These are phyloP conservation scores for Sanguinoderma infundibulare DNA, from an alignment of 1,284 basidiomycete genomes.

Conservation along the genomic window DNA sequence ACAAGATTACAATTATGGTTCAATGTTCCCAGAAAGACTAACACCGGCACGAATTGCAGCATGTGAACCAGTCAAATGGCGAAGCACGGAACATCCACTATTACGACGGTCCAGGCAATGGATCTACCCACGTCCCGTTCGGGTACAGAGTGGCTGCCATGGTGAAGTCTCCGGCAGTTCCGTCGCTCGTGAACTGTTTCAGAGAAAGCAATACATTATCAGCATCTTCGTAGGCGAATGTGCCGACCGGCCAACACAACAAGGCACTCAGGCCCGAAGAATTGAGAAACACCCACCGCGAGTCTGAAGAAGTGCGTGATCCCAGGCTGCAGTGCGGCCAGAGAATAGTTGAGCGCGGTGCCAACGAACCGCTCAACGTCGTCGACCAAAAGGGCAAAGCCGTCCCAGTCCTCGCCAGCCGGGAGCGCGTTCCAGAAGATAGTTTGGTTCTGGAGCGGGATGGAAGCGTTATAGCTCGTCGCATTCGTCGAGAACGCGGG, in stretches of 20 bases:
- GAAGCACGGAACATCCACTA: not conserved
- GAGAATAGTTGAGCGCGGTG: conserved; percentile 64
- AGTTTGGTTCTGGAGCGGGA: conserved; percentile 58
- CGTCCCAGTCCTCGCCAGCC: conserved; percentile 64
- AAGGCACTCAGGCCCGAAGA: not conserved
- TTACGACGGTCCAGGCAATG: conserved; percentile 69
- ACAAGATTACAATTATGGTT: conserved; percentile 20
- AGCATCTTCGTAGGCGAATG: not conserved
- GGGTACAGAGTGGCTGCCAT: conserved; percentile 77
- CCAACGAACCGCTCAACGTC: conserved; percentile 84
- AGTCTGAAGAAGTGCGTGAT: conserved; percentile 85
- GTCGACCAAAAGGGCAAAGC: conserved; percentile 81
- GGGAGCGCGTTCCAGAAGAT: conserved; percentile 69
- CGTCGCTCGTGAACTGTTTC: conserved; percentile 56
- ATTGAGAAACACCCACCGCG: conserved; percentile 60
- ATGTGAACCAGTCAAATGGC: not conserved
- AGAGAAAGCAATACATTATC: not conserved
- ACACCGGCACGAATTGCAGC: conserved; percentile 3
- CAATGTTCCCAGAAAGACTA: conserved; percentile 12
- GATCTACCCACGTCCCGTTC: conserved; percentile 83
- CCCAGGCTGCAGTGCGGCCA: conserved; percentile 61
- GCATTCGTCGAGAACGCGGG: conserved; percentile 79
- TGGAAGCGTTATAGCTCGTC: conserved; percentile 60
- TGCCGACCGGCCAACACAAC: not conserved
- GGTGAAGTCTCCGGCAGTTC: conserved; percentile 78